phyloP scores from a whole-genome alignment of 129 eudicot genomes.

The Cynara cardunculus region DNA sequence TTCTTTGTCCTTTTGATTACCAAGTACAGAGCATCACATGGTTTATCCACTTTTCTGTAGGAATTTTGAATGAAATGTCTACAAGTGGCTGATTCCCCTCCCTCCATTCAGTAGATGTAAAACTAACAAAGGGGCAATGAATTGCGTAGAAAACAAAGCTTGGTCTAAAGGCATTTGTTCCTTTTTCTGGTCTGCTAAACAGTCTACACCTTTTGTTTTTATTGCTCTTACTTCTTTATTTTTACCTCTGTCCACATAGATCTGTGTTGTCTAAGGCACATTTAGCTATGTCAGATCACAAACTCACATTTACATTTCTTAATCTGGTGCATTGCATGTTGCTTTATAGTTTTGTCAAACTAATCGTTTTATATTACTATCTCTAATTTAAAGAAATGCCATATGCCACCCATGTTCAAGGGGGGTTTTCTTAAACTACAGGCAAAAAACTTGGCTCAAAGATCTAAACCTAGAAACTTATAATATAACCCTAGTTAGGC shows the following conservation, averaged over 20 bases:
- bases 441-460: constrained; percentile 24
- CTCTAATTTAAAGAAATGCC: background rate
- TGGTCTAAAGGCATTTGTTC: constrained; percentile 36
- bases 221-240: constrained; percentile 17
- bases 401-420: constrained; percentile 39
- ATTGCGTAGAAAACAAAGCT: constrained; percentile 32
- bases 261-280: constrained; percentile 32
- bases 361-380: constrained; percentile 16
- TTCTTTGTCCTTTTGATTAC: constrained; percentile 16
- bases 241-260: background rate
- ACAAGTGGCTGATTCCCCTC: constrained; percentile 57
- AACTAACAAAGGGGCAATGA: constrained; percentile 2
- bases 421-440: constrained; percentile 20
- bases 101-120: background rate
- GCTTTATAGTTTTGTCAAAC: constrained; percentile 40
- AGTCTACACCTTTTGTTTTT: constrained; percentile 51
- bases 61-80: constrained; percentile 34
- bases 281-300: constrained; percentile 49
- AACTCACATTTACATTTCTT: constrained; percentile 14
- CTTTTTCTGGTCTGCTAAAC: constrained; percentile 52
- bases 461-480: constrained; percentile 26
- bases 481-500: constrained; percentile 13
- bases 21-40: constrained; percentile 47
- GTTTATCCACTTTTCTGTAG: constrained; percentile 26
- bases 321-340: constrained; percentile 45